Conservation (phyloP, 768 basidiomycete species). For the Lentinula sp. region DNA sequence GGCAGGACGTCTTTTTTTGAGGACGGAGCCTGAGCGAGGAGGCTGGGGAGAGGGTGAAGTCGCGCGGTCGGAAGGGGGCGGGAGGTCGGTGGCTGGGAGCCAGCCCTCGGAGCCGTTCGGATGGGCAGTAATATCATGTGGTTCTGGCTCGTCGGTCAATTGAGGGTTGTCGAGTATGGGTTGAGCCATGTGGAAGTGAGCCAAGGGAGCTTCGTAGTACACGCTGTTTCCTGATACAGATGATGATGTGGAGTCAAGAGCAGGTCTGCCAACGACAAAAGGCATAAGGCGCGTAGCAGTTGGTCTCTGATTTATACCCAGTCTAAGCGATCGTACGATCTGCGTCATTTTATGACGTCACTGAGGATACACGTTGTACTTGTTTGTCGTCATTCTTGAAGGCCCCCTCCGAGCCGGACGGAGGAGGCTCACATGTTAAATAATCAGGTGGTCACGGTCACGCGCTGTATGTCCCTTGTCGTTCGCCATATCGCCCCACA, state of each 20-base stretch:
- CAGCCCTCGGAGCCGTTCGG: slow-evolving; percentile 7
- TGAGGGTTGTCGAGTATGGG: too few species aligned
- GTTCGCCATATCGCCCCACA: too few species aligned
- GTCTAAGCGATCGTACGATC: neutral
- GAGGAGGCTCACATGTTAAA: too few species aligned
- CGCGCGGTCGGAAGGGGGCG: neutral
- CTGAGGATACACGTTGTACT: too few species aligned
- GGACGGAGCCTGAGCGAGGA: slow-evolving; percentile 3
- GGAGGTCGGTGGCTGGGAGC: slow-evolving; percentile 6
- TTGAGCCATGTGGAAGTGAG: slow-evolving; percentile 3
- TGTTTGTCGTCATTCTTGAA: too few species aligned
- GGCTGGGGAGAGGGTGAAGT: neutral
- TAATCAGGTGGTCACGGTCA: too few species aligned
- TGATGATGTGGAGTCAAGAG: neutral
- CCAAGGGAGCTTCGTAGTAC: slow-evolving; percentile 2
- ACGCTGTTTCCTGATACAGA: neutral
- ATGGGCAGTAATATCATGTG: neutral
- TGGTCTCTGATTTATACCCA: neutral
- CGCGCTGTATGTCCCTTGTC: too few species aligned
- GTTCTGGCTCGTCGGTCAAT: neutral
- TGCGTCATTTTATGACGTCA: too few species aligned
- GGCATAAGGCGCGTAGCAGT: neutral
- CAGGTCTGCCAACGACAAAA: neutral
- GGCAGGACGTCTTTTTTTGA: neutral
- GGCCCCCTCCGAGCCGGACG: too few species aligned